Evolutionary conservation across 1,284 basidiomycete species (phyloP).

Genomic region (Pseudozyma sp.): DNA sequence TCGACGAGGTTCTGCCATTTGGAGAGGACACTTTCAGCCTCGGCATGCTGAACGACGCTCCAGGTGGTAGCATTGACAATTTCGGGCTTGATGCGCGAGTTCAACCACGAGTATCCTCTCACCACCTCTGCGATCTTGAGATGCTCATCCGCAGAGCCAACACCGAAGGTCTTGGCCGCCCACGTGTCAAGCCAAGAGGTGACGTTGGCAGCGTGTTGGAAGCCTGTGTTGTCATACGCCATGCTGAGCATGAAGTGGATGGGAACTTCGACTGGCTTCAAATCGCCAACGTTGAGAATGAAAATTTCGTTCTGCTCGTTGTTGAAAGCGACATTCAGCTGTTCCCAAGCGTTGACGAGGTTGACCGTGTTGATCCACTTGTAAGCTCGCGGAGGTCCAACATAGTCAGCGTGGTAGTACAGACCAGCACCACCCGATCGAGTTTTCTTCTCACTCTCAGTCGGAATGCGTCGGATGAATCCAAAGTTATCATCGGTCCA

Average conservation of each 20-base stretch:
- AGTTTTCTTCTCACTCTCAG: constrained; percentile 72
- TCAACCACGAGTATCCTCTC: constrained; percentile 75
- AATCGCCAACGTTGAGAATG: constrained; percentile 74
- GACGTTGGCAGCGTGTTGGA: constrained; percentile 37
- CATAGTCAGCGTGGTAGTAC: constrained; percentile 74
- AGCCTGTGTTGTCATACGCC: constrained; percentile 74
- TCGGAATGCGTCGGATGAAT: constrained; percentile 69
- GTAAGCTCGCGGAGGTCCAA: constrained; percentile 69
- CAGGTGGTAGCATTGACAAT: constrained; percentile 76
- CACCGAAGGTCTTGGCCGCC: constrained; percentile 77
- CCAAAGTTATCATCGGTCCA: constrained; percentile 70
- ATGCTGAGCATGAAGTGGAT: constrained; percentile 78
- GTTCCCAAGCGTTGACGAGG: constrained; percentile 54
- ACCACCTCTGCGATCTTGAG: constrained; percentile 73
- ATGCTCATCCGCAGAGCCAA: constrained; percentile 69
- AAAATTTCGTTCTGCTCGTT: constrained; percentile 64
- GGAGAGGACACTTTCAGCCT: constrained; percentile 71
- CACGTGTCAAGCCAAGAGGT: constrained; percentile 75
- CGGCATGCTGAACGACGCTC: constrained; percentile 77
- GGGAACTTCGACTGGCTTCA: constrained; percentile 78
- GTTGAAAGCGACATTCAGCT: constrained; percentile 42
- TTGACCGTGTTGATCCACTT: constrained; percentile 69
- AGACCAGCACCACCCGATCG: constrained; percentile 77
- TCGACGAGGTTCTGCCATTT: constrained; percentile 15
- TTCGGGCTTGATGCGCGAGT: constrained; percentile 78